Evolutionary conservation across 495 filamentous ascomycete species (phyloP), one percentile per base, ranked within the genome.

Genomic region (Penicillium dipodomyicola): DNA sequence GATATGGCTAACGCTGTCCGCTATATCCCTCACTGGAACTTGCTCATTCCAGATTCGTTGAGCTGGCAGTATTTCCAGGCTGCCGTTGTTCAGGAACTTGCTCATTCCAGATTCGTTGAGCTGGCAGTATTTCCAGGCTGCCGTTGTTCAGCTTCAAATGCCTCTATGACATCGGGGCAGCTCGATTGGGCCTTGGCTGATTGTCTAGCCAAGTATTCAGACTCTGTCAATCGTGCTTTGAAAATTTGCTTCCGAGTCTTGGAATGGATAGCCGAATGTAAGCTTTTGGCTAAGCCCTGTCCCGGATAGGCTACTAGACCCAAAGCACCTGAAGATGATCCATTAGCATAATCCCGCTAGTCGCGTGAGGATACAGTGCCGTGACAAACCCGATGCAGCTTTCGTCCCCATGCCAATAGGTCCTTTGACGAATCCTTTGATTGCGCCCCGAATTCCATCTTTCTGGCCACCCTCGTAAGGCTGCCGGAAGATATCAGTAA

Each of bases 401-500:
- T 92, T 92, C 3, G 92, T 75, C 5, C 90, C 78, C 23, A 91
- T 80, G 0, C 91, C 87, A 3, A 87, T 84, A 1, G 90, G 61
- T 2, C 91, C 90, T 76, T 89, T 92, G 1, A 85, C 88, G 2
- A 91, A 64, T 3, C 91, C 91, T 56, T 80, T 81, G 1, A 84
- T 64, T 33, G 83, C 81, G 0, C 90, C 90, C 4, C 80, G 61
- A 0, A 82, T 61, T 0, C 87, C 85, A 2, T 82, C 78, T 1
- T 83, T 75, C 29, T 79, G 79, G 4, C 80, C 85, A 0, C 87
- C 90, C 1, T 77, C 77, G 35, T 81, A 74, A 0, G 91, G 89
- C 32, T 90, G 83, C 1, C 72, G 71, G 15, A 90, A 80, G 2
- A 94, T 65, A 0, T 88, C 91, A 0, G 85, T 88, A 51, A 87